Evolutionary conservation across 306 rosid species (phyloP), one percentile per base, ranked within the genome.

Genomic region (Pyrus betulifolia): DNA sequence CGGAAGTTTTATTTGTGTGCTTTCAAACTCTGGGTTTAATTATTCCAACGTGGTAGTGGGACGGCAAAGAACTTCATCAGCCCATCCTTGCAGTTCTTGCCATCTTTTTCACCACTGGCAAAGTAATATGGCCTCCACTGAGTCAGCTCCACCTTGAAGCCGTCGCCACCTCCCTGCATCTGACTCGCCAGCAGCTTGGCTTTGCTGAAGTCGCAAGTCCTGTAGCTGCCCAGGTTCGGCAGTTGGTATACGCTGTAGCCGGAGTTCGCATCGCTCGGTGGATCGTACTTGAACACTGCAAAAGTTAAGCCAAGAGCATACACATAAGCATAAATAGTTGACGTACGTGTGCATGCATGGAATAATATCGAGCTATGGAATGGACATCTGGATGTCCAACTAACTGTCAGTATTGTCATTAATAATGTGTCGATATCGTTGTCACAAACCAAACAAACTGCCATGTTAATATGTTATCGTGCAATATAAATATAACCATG

Each of bases 241-340:
- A 87, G 80, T 23, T 82, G 62, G 70, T 86, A 87, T n/a, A 90
- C 84, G 4, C 83, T 83, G 81, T 80, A 86, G 15, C 71, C 80
- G 6, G 23, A 60, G 18, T 59, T 76, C 0, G 67, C 52, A 12
- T 84, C 76, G 0, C 76, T 82, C 9, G 85, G 76, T 0, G 84
- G 59, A 2, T 82, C 81, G 63, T 86, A 88, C 85, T 84, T 88
- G 85, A 90, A 88, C 59, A 86, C 92, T 86, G 85, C 86, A 69
- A 42, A 46, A n/a, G 38, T 22, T 5, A 11, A 30, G 14, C 44
- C 51, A 65, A 58, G 30, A 49, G 17, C 55, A 14, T 49, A 5
- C 18, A 51, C 21, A 49, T 18, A 51, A 18, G 18, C 55, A 17
- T 51, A 51, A 51, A 51, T 15, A 17, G 21, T 51, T 15, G 55